Percentiles rank a stretch among this genome's conserved stretches.
These are phyloP conservation scores for Mycena albidolilacea DNA, from an alignment of 768 basidiomycete genomes.

Conservation along the genomic window DNA sequence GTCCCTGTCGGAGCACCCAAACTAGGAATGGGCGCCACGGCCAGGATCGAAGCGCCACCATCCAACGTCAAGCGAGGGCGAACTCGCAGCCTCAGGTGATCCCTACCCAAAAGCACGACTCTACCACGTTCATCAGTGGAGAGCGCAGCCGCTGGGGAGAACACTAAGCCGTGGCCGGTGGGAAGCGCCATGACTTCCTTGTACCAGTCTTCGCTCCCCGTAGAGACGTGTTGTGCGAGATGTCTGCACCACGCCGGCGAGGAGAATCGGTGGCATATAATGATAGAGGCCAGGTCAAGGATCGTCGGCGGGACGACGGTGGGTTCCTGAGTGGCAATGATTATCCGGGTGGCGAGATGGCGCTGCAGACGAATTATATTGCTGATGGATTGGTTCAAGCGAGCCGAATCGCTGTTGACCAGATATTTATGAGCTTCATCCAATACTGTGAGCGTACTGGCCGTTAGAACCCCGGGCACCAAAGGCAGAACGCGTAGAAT, in stretches of 20 bases:
- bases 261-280: slow-evolving; percentile 68
- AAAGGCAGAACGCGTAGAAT: neutral
- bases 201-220: slow-evolving; percentile 50
- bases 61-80: slow-evolving; percentile 15
- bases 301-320: slow-evolving; percentile 68
- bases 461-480: neutral
- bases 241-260: slow-evolving; percentile 71
- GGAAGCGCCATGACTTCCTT: slow-evolving; percentile 36
- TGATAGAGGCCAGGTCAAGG: slow-evolving; percentile 63
- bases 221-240: slow-evolving; percentile 59
- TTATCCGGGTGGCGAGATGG: slow-evolving; percentile 64
- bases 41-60: slow-evolving; percentile 8
- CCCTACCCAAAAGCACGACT: neutral
- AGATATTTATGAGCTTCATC: slow-evolving; percentile 73
- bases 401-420: slow-evolving; percentile 49
- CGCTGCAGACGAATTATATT: slow-evolving; percentile 67
- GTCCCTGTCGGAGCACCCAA: too few species aligned
- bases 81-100: neutral
- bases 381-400: slow-evolving; percentile 61
- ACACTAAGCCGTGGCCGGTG: slow-evolving; percentile 36
- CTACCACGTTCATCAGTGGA: slow-evolving; percentile 2
- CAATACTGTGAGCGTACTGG: slow-evolving; percentile 48
- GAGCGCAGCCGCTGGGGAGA: slow-evolving; percentile 33
- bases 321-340: slow-evolving; percentile 72
- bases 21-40: neutral